Evolutionary conservation across 2,329 filamentous ascomycete genomes (phyloP), one percentile per base, ranked within the genome.

Genomic region (Penicillium sp.): DNA sequence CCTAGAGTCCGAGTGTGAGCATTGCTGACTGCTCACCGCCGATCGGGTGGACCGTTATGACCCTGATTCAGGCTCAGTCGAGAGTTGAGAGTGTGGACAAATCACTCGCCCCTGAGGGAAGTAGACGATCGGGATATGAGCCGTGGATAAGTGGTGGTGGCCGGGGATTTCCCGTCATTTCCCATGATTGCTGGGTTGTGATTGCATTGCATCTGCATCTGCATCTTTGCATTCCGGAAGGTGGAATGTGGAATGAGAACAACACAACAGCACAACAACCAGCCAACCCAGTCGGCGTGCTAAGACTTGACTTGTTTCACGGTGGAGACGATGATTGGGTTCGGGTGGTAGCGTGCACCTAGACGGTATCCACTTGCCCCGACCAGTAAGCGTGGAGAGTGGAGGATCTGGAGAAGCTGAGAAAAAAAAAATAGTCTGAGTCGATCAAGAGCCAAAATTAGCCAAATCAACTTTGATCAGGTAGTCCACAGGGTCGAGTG

Each of bases 291-390:
- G n/a, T n/a, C n/a, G n/a, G n/a, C n/a, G n/a, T 23, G 34, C 34
- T 37, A 21, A 37, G 34, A 23, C 18, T 4, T 37, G 18, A 23
- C 34, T 37, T 18, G 34, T 58, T 59, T 59, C 54, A 60, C 30
- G 37, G 56, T 54, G 55, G 54, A 51, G 44, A n/a, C 4, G 26
- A 15, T 54, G 39, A 61, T 60, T 62, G 59, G 58, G 52, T 53
- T 55, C 49, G 46, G 55, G 34, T 47, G 34, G 45, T 46, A 37
- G 37, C 45, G 46, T 42, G 39, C 15, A 7, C 21, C 21, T 21
- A 26, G 21, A 15, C 7, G 20, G 27, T 44, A 42, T 39, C 49
- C 49, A 54, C 46, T 46, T 12, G 26, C 34, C 41, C 41, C 20
- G 41, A 17, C 32, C 30, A 39, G 40, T 43, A 48, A 54, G 52